Base-by-base conservation (phyloP, 1,139 yeast genomes). In the Scheffersomyces segobiensis region DNA sequence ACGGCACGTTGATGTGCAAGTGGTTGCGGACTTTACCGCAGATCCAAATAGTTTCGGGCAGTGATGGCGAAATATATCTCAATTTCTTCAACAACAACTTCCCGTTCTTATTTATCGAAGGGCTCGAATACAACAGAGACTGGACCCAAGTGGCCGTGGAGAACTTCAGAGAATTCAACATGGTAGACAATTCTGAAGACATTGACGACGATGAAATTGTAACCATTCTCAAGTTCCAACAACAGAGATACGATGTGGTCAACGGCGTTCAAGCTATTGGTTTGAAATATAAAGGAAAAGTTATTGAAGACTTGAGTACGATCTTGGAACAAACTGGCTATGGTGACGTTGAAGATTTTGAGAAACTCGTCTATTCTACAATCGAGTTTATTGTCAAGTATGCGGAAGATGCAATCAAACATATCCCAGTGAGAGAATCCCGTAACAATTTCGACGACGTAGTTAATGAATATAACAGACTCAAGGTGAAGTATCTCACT, bases 11-110 rank as follows among this genome's bases (percentile, higher is more conserved):
- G 26, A 49, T 60, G 3, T 51, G 60, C 20, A 67, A 68, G 54
- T 69, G 72, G 73, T 62, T 67, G 53, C 63, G 65, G 3, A 57
- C 68, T 14, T 20, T 56, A 26, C 71, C 71, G 1, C 58, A 59
- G 3, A 53, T 69, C 8, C 60, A 61, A 17, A 46, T 61, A 1
- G 59, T 60, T 7, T 42, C 55, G n/a, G 54, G 55, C 52, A 17
- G 22, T 7, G 20, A 26, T 24, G 54, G 57, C 19, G 52, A 49
- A 10, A 61, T 57, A 6, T 54, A 53, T 46, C 49, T 67, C 26
- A 64, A 64, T 49, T 52, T 66, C 14, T 51, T 55, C 39, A 59
- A 59, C 19, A 58, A 59, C 50, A 56, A 59, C 18, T 53, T 69
- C 6, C 69, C 70, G 8, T 55, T 66, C 3, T 56, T 70, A 17